A percentile compares a stretch with the other conserved stretches of the same genome.
These are phyloP conservation scores for Rauvolfia tetraphylla DNA, from an alignment of 257 asterid species.

Conservation along the genomic window DNA sequence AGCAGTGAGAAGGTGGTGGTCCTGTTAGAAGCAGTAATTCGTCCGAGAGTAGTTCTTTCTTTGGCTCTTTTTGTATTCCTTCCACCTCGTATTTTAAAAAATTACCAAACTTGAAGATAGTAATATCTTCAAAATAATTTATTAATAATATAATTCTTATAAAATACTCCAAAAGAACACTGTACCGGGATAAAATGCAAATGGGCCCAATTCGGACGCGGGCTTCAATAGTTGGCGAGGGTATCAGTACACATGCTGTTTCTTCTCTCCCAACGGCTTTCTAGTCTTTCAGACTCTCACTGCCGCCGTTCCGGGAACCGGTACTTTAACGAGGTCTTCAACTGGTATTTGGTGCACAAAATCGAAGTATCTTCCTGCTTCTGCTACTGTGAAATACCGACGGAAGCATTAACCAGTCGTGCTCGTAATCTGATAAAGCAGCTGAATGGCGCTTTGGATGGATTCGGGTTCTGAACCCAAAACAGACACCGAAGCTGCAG, in stretches of 20 bases:
- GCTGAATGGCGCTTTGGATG: slow-evolving; percentile 62
- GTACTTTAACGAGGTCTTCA: not conserved
- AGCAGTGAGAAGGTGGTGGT: no score
- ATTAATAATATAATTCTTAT: no score
- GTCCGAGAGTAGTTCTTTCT: no score
- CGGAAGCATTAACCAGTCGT: not conserved
- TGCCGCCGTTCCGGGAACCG: not conserved
- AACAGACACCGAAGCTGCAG: slow-evolving; percentile 45
- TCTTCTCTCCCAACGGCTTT: not conserved
- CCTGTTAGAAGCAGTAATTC: no score
- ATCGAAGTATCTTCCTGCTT: not conserved
- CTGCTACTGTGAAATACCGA: not conserved
- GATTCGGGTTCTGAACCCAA: slow-evolving; percentile 69
- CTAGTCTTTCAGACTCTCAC: not conserved
- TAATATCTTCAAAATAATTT: no score
- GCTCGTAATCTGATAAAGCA: not conserved
- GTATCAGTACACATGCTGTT: not conserved
- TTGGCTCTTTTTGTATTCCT: no score
- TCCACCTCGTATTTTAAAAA: no score
- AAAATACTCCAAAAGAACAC: no score
- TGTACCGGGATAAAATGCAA: no score
- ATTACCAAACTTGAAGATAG: no score
- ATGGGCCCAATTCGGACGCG: no score
- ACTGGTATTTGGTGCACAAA: not conserved
- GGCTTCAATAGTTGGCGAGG: no score